phyloP scores from a whole-genome alignment of 352 stramenopile species.

The Pythium aristosporum region DNA sequence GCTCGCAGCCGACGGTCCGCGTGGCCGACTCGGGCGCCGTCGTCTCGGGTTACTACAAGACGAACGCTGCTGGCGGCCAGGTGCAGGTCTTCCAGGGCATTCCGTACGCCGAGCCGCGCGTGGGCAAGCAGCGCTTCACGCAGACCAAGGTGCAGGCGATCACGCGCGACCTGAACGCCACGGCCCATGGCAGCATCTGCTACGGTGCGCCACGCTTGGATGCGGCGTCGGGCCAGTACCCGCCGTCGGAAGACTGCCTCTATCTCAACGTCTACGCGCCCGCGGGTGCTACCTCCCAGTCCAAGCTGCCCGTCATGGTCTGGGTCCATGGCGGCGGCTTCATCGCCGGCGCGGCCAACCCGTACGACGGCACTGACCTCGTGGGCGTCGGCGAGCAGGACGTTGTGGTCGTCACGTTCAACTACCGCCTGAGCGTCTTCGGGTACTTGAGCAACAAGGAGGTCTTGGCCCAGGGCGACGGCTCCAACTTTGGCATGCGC shows the following conservation, averaged over 20 bases:
- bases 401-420: conserved; percentile 38
- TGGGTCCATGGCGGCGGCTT: conserved; percentile 36
- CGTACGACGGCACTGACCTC: conserved; percentile 12
- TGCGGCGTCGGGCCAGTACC: neutral
- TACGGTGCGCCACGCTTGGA: conserved; percentile 5
- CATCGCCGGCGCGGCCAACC: conserved; percentile 19
- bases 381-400: conserved; percentile 17
- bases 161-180: conserved; percentile 11
- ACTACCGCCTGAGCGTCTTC: conserved; percentile 37
- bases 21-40: too few species aligned
- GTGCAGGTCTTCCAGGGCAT: neutral
- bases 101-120: too few species aligned
- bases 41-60: too few species aligned
- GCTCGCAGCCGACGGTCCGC: too few species aligned
- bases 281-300: conserved; percentile 13
- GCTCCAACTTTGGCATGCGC: conserved; percentile 27
- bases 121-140: too few species aligned
- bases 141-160: too few species aligned
- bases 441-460: conserved; percentile 25
- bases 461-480: conserved; percentile 33
- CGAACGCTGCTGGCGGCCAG: too few species aligned
- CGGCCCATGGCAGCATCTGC: conserved; percentile 17
- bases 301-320: conserved; percentile 37
- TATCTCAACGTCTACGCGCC: conserved; percentile 39
- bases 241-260: conserved; percentile 32